Percentiles rank a stretch among this genome's conserved stretches.
These are phyloP conservation scores for Paraglomus brasilianum DNA, from an alignment of 192 early-diverging fungal genomes.

Conservation along the genomic window DNA sequence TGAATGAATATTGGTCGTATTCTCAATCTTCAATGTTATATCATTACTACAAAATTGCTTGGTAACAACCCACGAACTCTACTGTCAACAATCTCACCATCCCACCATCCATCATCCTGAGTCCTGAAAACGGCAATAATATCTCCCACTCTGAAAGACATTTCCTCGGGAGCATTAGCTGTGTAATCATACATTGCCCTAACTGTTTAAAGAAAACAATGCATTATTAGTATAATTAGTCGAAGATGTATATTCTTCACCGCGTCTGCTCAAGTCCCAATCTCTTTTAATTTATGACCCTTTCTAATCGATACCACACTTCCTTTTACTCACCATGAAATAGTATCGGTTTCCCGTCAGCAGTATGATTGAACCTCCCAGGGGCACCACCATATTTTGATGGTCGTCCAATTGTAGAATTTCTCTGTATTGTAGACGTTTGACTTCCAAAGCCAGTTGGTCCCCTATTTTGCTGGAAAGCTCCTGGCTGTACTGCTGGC, in stretches of 20 bases:
- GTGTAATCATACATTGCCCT: constrained; percentile 46
- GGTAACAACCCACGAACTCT: constrained; percentile 40
- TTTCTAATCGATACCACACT: background rate
- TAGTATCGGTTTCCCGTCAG: constrained; percentile 39
- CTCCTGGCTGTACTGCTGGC: background rate
- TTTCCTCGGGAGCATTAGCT: constrained; percentile 48
- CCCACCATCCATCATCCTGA: constrained; percentile 61
- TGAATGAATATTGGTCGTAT: no score
- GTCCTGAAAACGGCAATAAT: constrained; percentile 44
- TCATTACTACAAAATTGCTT: constrained; percentile 43
- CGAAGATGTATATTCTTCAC: background rate
- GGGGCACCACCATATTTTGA: no score
- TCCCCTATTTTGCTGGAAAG: background rate
- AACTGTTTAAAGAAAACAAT: constrained; percentile 31
- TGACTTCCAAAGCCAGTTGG: background rate
- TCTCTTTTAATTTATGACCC: background rate
- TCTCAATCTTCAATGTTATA: constrained; percentile 29
- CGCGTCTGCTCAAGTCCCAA: constrained; percentile 28
- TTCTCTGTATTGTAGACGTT: background rate
- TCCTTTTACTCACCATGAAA: constrained; percentile 38
- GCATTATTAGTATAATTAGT: background rate
- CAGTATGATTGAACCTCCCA: background rate
- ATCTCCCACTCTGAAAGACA: constrained; percentile 50
- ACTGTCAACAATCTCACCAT: constrained; percentile 42
- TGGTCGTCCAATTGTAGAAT: background rate